phyloP scores from a whole-genome alignment of 139 green algal genomes.

The Tetraselmis striata region DNA sequence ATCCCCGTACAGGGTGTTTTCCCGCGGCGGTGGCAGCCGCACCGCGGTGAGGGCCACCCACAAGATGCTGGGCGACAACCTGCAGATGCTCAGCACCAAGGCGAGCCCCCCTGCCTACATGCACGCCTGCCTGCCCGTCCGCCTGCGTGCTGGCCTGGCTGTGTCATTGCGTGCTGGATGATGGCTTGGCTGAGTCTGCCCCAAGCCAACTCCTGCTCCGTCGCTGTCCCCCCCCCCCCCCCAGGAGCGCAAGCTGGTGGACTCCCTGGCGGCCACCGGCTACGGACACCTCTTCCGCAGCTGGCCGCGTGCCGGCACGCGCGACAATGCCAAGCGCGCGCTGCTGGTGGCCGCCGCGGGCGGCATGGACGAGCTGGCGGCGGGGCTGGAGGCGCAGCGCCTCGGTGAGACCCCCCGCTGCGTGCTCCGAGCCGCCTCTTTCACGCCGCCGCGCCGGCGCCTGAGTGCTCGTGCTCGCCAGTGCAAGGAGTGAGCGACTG shows the following conservation, averaged over 20 bases:
- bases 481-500: no score
- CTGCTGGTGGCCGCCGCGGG: background rate
- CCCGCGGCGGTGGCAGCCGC: background rate
- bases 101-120: background rate
- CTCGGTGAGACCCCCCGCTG: background rate
- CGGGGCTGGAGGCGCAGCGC: background rate
- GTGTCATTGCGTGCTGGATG: background rate
- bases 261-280: constrained; percentile 1
- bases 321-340: background rate
- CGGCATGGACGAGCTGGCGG: background rate
- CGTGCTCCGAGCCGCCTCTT: background rate
- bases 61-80: background rate
- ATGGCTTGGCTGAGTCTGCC: background rate
- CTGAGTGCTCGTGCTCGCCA: no score
- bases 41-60: background rate
- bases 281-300: constrained; percentile 16
- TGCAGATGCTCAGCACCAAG: constrained; percentile 6
- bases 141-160: background rate
- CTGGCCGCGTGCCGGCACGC: constrained; percentile 19
- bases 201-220: background rate
- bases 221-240: background rate
- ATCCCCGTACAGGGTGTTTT: no score
- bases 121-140: background rate
- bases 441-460: no score
- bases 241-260: constrained; percentile 1